Evolutionary conservation across 176 grass and related monocot genomes (phyloP).

Genomic region (Oryza rufipogon): DNA sequence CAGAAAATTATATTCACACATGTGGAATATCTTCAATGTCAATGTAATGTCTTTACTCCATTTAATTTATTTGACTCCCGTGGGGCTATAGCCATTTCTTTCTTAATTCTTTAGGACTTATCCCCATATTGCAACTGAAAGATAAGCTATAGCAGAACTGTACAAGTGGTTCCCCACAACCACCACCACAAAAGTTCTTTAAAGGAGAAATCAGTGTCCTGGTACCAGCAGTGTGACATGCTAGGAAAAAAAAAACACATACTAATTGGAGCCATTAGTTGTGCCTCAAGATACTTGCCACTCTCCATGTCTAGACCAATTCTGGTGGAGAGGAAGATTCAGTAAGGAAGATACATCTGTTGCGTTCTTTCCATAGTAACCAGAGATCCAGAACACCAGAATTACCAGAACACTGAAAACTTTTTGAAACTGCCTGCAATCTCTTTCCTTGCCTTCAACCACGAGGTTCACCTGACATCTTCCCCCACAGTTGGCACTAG

Average conservation of each 20-base stretch:
- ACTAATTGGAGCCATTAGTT: background rate
- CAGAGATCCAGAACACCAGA: background rate
- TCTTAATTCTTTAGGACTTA: background rate
- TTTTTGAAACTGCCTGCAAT: background rate
- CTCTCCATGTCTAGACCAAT: background rate
- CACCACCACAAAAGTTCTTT: background rate
- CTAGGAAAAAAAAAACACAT: background rate
- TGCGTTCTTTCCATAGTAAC: background rate
- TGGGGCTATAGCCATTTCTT: background rate
- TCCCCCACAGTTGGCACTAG: background rate
- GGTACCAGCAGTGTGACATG: background rate
- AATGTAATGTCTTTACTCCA: background rate
- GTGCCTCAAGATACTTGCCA: background rate
- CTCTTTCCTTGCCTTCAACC: background rate
- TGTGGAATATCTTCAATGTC: background rate
- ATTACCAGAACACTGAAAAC: background rate
- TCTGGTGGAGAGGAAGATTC: background rate
- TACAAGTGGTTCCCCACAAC: background rate
- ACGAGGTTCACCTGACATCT: background rate
- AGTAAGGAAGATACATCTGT: background rate
- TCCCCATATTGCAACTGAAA: background rate
- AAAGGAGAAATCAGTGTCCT: background rate
- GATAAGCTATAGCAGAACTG: background rate
- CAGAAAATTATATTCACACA: background rate
- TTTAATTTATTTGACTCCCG: constrained; percentile 16